Evolutionary conservation across 306 rosid species (phyloP).

Genomic region (Astragalus glycyphyllos): DNA sequence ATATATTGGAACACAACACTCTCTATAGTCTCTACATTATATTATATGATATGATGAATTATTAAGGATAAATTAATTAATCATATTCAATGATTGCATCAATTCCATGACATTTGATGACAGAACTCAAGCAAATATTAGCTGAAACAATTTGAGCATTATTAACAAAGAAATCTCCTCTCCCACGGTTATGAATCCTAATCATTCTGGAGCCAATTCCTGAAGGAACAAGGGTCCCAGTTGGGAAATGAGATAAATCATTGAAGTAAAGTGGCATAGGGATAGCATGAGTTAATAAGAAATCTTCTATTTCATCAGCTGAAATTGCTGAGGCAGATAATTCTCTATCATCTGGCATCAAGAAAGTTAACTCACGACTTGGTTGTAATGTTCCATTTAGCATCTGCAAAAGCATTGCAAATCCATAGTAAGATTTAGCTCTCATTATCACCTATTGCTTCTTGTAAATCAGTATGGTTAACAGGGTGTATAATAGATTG

Average conservation of each 20-base stretch:
- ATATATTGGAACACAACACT: too few relatives aligned
- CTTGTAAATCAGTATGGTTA: slow-evolving; percentile 50
- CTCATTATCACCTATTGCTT: slow-evolving; percentile 62
- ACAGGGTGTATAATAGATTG: slow-evolving; percentile 24
- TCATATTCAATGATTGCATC: slow-evolving; percentile 57
- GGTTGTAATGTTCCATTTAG: slow-evolving; percentile 50
- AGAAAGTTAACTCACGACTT: slow-evolving; percentile 53
- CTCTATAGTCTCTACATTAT: background rate
- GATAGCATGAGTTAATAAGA: slow-evolving; percentile 53
- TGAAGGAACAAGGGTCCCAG: slow-evolving; percentile 65
- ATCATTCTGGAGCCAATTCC: slow-evolving; percentile 49
- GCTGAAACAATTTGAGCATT: slow-evolving; percentile 58
- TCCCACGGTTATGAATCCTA: slow-evolving; percentile 56
- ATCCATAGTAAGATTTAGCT: slow-evolving; percentile 53
- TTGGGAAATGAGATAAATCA: slow-evolving; percentile 63
- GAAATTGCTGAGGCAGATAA: slow-evolving; percentile 51
- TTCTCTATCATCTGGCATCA: slow-evolving; percentile 57
- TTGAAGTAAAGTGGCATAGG: slow-evolving; percentile 55
- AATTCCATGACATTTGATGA: slow-evolving; percentile 66
- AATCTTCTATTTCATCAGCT: slow-evolving; percentile 41
- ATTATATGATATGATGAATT: background rate
- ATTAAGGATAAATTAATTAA: background rate
- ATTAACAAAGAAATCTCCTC: slow-evolving; percentile 52
- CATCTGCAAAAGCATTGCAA: slow-evolving; percentile 71
- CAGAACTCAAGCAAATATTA: slow-evolving; percentile 58